Base-by-base conservation (phyloP, 169 alveolate species). In the Eimeria praecox region DNA sequence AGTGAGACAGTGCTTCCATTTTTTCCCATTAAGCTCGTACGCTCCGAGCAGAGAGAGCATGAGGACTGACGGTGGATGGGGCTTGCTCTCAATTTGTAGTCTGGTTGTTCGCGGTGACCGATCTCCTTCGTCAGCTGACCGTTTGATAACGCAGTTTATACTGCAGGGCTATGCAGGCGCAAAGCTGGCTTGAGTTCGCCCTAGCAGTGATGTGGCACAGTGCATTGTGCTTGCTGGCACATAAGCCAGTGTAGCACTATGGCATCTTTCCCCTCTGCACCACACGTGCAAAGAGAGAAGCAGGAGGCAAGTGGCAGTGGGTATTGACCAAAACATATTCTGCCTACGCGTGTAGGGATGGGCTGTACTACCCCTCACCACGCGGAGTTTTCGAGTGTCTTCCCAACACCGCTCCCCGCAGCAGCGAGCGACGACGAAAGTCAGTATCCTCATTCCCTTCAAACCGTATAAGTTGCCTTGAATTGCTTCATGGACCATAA, bases 161-260 rank as follows among this genome's bases (percentile, higher is more conserved):
- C 93, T 59, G 93, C 83, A 87, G 93, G 82, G 80, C 93, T 38
- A 42, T 62, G 93, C 93, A 87, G 93, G 59, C 71, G 93, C 93
- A 87, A 87, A 87, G 82, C 93, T 87, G 93, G 93, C 93, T 56
- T 56, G 40, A 52, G 66, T 54, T 64, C 52, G 93, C 93, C 82
- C 82, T 87, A 62, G 93, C 93, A 87, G 82, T 40, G 66, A 87
- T 64, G 71, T 87, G 82, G 30, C 93, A 87, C 82, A 35, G 78
- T 87, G 78, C 80, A 62, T 56, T 87, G 77, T 87, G 54, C n/a
- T 56, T 62, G 93, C 83, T 87, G 93, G 93, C 49, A 38, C 52
- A 86, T 30, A 56, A 59, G 93, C 82, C 93, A 87, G 93, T 40
- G 82, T 73, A 40, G n/a, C 88, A 78, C 88, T 42, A 46, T 78